Percentiles rank a stretch among this genome's conserved stretches.
Evolutionary conservation across 306 rosid species (phyloP).

Genomic region (Pterocarpus macrocarpus): DNA sequence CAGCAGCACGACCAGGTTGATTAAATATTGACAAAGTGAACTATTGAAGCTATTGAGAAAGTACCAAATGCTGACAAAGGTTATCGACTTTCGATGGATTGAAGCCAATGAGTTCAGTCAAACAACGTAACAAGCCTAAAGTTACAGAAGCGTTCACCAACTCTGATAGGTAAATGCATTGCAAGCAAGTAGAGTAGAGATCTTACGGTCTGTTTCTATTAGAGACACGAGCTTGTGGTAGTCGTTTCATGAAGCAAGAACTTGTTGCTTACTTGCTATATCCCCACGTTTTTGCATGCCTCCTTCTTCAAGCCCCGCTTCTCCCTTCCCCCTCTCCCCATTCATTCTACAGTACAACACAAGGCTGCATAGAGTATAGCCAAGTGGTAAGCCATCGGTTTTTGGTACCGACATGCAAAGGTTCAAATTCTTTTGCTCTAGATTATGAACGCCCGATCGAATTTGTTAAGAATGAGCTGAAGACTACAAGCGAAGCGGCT

Average conservation of each 20-base stretch:
- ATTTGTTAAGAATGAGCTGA: conserved; percentile 2
- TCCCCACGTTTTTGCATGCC: neutral
- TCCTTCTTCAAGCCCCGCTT: neutral
- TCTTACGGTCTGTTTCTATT: too few species aligned
- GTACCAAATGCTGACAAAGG: conserved; percentile 5
- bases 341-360: neutral
- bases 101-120: neutral
- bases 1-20: too few species aligned
- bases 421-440: neutral
- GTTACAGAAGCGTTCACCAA: neutral
- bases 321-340: conserved; percentile 1
- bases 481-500: too few species aligned
- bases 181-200: too few species aligned
- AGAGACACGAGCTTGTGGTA: too few species aligned
- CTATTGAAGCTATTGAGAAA: neutral
- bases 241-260: too few species aligned
- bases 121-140: neutral
- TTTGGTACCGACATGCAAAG: neutral
- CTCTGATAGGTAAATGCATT: too few species aligned
- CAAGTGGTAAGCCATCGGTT: neutral
- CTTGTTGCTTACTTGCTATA: too few species aligned
- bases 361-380: conserved; percentile 5
- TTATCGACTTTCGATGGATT: neutral
- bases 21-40: neutral
- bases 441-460: conserved; percentile 3